Percentiles rank a stretch among this genome's conserved stretches.
phyloP scores from a whole-genome alignment of 2,329 filamentous ascomycete species.

The Ascochyta pisi region DNA sequence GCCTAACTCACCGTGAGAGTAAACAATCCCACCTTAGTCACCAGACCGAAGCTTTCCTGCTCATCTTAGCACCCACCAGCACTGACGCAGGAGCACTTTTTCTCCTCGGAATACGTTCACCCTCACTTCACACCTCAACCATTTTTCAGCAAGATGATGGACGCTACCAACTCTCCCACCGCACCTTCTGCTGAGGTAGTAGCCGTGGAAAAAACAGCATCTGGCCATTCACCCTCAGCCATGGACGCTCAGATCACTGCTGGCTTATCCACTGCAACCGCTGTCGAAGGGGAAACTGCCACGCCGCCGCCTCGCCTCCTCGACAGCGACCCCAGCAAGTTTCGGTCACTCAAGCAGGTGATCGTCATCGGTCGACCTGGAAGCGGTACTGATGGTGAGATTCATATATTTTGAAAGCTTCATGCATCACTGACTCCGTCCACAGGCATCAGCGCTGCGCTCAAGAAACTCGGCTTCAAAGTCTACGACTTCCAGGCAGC shows the following conservation, averaged over 20 bases:
- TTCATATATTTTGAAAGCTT: too few relatives aligned
- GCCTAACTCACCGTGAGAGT: constrained; percentile 2
- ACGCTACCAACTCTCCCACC: too few relatives aligned
- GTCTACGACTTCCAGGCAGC: constrained; percentile 49
- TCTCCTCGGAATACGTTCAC: neutral
- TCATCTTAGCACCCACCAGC: neutral
- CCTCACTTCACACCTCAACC: neutral
- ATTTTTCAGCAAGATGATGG: neutral
- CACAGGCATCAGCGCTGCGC: constrained; percentile 39
- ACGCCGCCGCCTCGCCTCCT: constrained; percentile 7
- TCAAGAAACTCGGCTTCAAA: constrained; percentile 36
- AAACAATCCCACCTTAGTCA: neutral
- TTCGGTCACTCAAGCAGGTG: constrained; percentile 35
- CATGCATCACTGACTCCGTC: neutral
- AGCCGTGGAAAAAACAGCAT: neutral
- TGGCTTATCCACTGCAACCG: neutral
- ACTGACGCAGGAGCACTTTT: too few relatives aligned
- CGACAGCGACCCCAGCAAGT: constrained; percentile 16
- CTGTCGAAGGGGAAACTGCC: neutral
- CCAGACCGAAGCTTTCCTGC: neutral
- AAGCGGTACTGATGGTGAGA: constrained; percentile 43
- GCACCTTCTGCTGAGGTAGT: neutral
- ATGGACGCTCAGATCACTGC: neutral
- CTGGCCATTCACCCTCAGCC: neutral
- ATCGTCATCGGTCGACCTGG: constrained; percentile 45